Evolutionary conservation across 306 rosid species (phyloP).

Genomic region (Delonix regia): DNA sequence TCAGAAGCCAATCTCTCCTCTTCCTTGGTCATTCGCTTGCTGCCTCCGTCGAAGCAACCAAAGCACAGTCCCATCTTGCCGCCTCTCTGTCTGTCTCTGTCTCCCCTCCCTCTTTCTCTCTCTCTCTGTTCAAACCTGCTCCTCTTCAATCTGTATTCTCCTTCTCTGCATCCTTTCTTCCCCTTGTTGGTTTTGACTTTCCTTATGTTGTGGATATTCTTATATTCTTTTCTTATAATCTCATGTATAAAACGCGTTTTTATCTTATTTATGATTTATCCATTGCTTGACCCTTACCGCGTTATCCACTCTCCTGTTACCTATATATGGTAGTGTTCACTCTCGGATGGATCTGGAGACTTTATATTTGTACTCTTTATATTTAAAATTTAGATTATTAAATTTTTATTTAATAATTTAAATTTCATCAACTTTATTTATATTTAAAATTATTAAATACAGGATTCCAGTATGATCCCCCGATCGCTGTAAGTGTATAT

Average conservation of each 20-base stretch:
- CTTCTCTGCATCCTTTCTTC: neutral
- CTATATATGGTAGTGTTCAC: too few species aligned
- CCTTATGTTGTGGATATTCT: constrained; percentile 32
- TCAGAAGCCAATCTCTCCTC: constrained; percentile 79
- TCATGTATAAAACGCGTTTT: neutral
- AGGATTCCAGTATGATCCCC: too few species aligned
- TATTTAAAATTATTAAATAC: too few species aligned
- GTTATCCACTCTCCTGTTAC: too few species aligned
- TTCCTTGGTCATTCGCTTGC: constrained; percentile 68
- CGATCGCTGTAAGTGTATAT: too few species aligned
- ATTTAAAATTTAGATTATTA: too few species aligned
- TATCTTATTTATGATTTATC: neutral
- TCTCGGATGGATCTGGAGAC: too few species aligned
- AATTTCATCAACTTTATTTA: too few species aligned
- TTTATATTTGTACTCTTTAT: too few species aligned
- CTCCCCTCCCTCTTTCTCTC: neutral
- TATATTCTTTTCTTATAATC: neutral
- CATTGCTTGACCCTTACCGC: too few species aligned
- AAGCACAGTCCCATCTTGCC: constrained; percentile 73
- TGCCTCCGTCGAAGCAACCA: constrained; percentile 76
- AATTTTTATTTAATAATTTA: too few species aligned
- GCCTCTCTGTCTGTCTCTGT: constrained; percentile 8
- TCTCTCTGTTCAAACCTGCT: neutral
- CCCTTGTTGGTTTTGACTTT: constrained; percentile 3
- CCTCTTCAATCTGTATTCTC: constrained; percentile 28